Base-by-base conservation (phyloP, 2,329 filamentous ascomycete species). In the Phialocephala sp. region DNA sequence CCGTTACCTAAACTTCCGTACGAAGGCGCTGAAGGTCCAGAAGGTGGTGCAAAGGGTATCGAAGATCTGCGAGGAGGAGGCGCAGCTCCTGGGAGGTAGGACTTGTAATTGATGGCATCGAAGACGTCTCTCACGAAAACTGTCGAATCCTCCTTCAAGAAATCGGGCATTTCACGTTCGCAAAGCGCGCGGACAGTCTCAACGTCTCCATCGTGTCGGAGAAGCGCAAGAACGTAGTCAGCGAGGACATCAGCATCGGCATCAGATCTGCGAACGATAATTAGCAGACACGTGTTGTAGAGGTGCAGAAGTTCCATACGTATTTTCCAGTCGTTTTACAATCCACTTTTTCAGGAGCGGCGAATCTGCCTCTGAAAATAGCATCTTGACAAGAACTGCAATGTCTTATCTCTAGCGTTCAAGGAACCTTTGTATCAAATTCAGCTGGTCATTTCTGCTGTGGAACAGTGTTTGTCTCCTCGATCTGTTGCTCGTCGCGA, bases 241-340 rank as follows among this genome's bases (percentile, higher is more conserved):
- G 91, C 91, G 2, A 95, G 87, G 5, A 94, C 91, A 73, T 93
- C 91, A 37, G 89, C 86, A 76, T 95, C 92, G 59, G 91, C 91
- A 73, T 94, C 91, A 35, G 90, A 92, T 61, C 91, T 92, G 68
- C 35, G 32, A 58, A 37, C 56, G 52, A 66, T 27, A 63, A 22
- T 63, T 61, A 62, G 61, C 27, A 50, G 56, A 32, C n/a, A 55
- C 9, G 45, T n/a, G 36, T 52, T 43, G 27, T 14, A 22, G 62
- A 20, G 39, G 63, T 37, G 37, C 37, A 35, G 50, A 52, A 37
- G 47, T 50, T 65, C 80, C 88, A 62, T 79, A 91, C 89, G 89
- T 91, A 74, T 90, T 87, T 76, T 92, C 90, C 61, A 94, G 85
- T 68, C 90, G 87, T 79, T 89, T 89, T 68, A 93, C 87, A 68